phyloP scores from a whole-genome alignment of 148 eudicot genomes.

The Silene latifolia region DNA sequence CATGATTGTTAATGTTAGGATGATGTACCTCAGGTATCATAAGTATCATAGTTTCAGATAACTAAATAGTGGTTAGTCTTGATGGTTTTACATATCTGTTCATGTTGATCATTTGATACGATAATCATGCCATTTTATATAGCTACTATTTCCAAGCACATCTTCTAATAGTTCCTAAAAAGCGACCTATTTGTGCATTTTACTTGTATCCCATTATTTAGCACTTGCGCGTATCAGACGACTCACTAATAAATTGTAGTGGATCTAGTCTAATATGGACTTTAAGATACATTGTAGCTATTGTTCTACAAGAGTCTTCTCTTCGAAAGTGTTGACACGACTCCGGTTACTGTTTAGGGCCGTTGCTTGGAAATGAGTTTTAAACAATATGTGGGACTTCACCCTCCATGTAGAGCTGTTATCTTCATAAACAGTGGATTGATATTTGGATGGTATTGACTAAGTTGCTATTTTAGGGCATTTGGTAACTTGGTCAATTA shows the following conservation, averaged over 20 bases:
- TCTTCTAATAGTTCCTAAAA: not conserved
- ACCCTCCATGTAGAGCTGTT: not conserved
- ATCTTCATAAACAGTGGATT: not conserved
- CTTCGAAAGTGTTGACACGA: not conserved
- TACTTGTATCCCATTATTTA: not conserved
- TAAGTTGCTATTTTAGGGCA: too few species aligned
- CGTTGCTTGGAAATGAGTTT: not conserved
- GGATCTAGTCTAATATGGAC: not conserved
- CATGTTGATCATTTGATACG: too few species aligned
- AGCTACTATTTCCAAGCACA: too few species aligned
- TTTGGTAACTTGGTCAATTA: too few species aligned
- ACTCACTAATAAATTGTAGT: not conserved
- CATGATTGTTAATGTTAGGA: not conserved
- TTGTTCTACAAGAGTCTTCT: not conserved
- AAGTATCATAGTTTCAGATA: not conserved
- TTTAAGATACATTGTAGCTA: not conserved
- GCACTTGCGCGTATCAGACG: not conserved
- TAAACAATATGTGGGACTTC: not conserved
- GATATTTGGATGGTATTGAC: not conserved
- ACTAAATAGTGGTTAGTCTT: not conserved
- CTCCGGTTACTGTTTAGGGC: not conserved
- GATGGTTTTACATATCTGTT: not conserved
- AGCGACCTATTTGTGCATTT: too few species aligned
- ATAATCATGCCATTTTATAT: too few species aligned
- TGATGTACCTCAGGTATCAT: not conserved